Base-by-base conservation (phyloP, 2,329 filamentous ascomycete genomes). In the Penicillium decumbens region DNA sequence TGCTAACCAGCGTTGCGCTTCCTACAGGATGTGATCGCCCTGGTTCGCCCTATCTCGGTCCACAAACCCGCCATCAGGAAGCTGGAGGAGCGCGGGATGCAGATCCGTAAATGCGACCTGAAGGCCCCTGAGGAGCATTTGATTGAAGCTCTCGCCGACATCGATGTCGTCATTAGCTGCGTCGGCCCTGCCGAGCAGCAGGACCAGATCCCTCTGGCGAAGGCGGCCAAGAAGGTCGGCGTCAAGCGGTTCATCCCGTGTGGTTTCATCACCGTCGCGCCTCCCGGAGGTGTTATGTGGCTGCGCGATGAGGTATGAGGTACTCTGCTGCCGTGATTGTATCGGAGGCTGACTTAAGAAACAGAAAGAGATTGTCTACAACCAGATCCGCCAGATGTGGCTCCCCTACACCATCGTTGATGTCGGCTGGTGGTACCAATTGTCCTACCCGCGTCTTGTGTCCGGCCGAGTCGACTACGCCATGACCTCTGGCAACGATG, bases 381-480 rank as follows among this genome's bases (percentile, higher is more conserved):
- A 77, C 49, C 72, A 77, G 45, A 68, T 81, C 50, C 74, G 75
- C 56, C 65, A 69, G 46, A 58, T 77, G 1, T 64, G 69, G 28
- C 69, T 83, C 1, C 77, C 77, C 0, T 83, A 77, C 65, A 82
- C 80, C 5, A 67, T 79, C 57, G 75, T 82, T 43, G 80, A 83
- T 53, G 73, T 81, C 10, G 80, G 80, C n/a, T 80, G 70, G 68
- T 83, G 80, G 80, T 77, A 79, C 58, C 77, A 81, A 56, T 55
- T 77, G 27, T 65, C 68, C 4, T 68, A 75, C 47, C 74, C 74
- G 10, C 59, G 58, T n/a, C 60, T 80, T 0, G 69, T 72, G n/a
- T 74, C 70, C 13, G 75, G 77, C 8, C 63, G 65, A 32, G 64
- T 71, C n/a, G 76, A 79, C 56, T 75, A 75, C 51, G 69, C 69